Conservation (phyloP, 257 asterid species). For the Rhazya stricta region DNA sequence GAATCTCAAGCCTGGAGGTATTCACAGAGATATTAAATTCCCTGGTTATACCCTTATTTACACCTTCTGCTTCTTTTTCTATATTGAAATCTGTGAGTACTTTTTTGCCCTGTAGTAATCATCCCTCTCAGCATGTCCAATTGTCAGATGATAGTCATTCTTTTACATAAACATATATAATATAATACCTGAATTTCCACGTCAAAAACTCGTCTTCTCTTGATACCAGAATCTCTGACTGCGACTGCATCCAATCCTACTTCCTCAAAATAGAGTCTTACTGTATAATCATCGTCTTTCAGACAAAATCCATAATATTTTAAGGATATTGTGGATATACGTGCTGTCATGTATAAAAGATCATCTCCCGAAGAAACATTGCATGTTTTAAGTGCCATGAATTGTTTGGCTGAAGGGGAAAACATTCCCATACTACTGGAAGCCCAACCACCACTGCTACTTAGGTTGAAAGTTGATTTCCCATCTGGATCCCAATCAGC, state of each 20-base stretch:
- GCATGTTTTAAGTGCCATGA: slow-evolving; percentile 1
- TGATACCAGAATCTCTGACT: not conserved
- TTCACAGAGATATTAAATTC: not conserved
- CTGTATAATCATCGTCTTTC: slow-evolving; percentile 8
- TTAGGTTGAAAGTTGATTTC: slow-evolving; percentile 14
- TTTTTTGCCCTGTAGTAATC: not conserved
- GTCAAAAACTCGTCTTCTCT: slow-evolving; percentile 18
- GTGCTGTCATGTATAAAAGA: slow-evolving; percentile 18
- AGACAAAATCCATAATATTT: slow-evolving; percentile 32
- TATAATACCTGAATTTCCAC: slow-evolving; percentile 24
- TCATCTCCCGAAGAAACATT: slow-evolving; percentile 14
- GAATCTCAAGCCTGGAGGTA: slow-evolving; percentile 18
- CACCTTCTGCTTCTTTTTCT: slow-evolving; percentile 8
- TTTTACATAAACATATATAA: not conserved
- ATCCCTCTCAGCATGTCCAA: not conserved
- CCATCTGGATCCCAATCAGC: slow-evolving; percentile 17
- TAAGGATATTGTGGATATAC: slow-evolving; percentile 28
- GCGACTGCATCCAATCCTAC: not conserved
- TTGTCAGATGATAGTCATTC: no score
- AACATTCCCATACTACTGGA: slow-evolving; percentile 28
- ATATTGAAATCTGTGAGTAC: slow-evolving; percentile 12
- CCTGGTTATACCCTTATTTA: not conserved
- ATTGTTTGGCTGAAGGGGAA: not conserved
- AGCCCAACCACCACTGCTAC: slow-evolving; percentile 16
- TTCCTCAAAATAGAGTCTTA: slow-evolving; percentile 30